Conservation (phyloP, 805 yeast species). For the Candida corydali region DNA sequence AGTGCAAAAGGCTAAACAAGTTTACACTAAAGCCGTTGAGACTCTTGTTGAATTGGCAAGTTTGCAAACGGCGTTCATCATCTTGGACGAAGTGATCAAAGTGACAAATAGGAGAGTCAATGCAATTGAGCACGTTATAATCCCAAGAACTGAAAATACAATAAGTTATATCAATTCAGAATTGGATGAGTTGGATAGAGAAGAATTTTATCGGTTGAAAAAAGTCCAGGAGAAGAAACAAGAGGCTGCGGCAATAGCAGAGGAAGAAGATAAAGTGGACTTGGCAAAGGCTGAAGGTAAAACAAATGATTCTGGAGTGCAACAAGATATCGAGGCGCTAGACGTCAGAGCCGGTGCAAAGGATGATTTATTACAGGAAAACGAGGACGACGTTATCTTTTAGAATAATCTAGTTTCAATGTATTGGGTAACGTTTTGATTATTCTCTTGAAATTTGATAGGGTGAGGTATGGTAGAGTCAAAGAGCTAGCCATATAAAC, state of each 20-base stretch:
- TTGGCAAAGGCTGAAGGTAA: constrained; percentile 8
- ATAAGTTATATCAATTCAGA: constrained; percentile 89
- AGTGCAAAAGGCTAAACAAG: constrained; percentile 88
- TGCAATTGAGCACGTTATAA: constrained; percentile 97
- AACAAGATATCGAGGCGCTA: constrained; percentile 25
- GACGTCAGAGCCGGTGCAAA: constrained; percentile 14
- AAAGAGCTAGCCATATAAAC: too few species aligned
- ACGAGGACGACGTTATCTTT: constrained; percentile 45
- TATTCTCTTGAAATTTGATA: neutral
- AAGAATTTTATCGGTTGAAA: constrained; percentile 93
- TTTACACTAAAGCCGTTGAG: constrained; percentile 95
- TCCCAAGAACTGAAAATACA: constrained; percentile 96
- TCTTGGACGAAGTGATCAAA: constrained; percentile 94
- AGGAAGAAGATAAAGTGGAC: constrained; percentile 40
- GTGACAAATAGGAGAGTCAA: constrained; percentile 98
- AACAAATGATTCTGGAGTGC: constrained; percentile 19
- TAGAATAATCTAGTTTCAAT: constrained; percentile 10
- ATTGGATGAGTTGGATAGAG: constrained; percentile 96
- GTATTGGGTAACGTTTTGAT: neutral
- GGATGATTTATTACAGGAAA: constrained; percentile 32
- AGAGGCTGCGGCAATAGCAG: constrained; percentile 64
- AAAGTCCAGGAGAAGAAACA: constrained; percentile 95
- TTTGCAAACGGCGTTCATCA: constrained; percentile 92
- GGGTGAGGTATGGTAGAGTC: too few species aligned
- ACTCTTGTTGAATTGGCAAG: constrained; percentile 94